phyloP scores from a whole-genome alignment of 2,329 filamentous ascomycete species.

The Cercospora zeae-maydis region DNA sequence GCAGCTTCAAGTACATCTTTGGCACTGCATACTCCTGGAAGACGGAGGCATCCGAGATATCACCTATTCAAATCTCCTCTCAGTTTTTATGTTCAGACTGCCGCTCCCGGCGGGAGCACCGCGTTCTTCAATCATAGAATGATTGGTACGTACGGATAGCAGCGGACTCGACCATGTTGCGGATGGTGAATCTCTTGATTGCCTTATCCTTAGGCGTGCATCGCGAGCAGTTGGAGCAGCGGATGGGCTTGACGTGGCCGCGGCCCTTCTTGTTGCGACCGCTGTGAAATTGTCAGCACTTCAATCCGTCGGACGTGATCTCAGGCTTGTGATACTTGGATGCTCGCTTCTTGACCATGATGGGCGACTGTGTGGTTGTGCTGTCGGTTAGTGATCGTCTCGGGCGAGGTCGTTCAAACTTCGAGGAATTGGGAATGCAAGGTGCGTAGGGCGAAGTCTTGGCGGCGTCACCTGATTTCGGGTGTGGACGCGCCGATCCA shows the following conservation, averaged over 20 bases:
- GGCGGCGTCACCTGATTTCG: neutral
- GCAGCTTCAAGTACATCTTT: conserved; percentile 99
- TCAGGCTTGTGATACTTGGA: conserved; percentile 58
- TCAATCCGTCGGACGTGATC: conserved; percentile 11
- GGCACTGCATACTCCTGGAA: conserved; percentile 99
- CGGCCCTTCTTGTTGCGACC: conserved; percentile 99
- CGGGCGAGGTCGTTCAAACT: neutral
- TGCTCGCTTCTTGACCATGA: conserved; percentile 73
- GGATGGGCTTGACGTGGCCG: conserved; percentile 98
- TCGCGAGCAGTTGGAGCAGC: conserved; percentile 78
- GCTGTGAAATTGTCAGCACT: conserved; percentile 53
- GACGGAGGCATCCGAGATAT: conserved; percentile 99
- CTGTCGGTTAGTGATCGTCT: conserved; percentile 18
- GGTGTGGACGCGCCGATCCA: neutral
- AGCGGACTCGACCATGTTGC: conserved; percentile 99
- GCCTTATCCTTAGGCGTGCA: conserved; percentile 98
- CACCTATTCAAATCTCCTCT: conserved; percentile 59
- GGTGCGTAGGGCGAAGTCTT: neutral
- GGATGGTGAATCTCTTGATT: conserved; percentile 99
- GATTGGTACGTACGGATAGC: conserved; percentile 81
- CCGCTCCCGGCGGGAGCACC: conserved; percentile 14
- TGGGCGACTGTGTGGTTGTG: conserved; percentile 42
- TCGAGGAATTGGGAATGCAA: neutral
- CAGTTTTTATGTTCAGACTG: conserved; percentile 9
- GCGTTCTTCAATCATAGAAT: conserved; percentile 12